Evolutionary conservation across 495 filamentous ascomycete species (phyloP).

Genomic region (Hapsidospora chrysogenum): DNA sequence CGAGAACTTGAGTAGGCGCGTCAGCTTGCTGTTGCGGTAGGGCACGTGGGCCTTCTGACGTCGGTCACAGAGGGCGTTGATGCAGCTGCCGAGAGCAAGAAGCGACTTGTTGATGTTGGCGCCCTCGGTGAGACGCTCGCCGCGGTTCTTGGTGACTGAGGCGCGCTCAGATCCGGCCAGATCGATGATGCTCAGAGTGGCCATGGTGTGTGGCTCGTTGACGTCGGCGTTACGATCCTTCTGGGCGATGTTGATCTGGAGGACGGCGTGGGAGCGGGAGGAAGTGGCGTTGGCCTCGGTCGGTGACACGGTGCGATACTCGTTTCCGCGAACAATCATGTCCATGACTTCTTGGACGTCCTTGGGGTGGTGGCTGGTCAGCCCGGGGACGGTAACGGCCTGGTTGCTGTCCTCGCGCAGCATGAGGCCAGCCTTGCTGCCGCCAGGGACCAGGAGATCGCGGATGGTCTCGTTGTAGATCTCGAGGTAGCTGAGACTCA

Average conservation of each 20-base stretch:
- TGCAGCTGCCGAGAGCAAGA: slow-evolving; percentile 88
- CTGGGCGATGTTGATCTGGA: slow-evolving; percentile 91
- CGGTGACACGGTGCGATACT: slow-evolving; percentile 87
- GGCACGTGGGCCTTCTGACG: slow-evolving; percentile 88
- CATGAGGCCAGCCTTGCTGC: slow-evolving; percentile 76
- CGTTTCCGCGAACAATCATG: slow-evolving; percentile 93
- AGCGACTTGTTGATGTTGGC: slow-evolving; percentile 99
- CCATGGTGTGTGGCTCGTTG: slow-evolving; percentile 94
- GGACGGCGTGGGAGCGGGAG: slow-evolving; percentile 92
- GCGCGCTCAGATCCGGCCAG: slow-evolving; percentile 91
- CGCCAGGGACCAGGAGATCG: slow-evolving; percentile 75
- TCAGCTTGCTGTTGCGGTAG: slow-evolving; percentile 96
- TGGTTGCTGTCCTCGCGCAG: slow-evolving; percentile 90
- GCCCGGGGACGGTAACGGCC: slow-evolving; percentile 77
- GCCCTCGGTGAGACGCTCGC: slow-evolving; percentile 79
- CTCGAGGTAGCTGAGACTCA: slow-evolving; percentile 90
- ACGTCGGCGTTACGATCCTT: slow-evolving; percentile 87
- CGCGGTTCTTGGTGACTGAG: slow-evolving; percentile 91
- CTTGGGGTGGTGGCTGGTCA: slow-evolving; percentile 78
- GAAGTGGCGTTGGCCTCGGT: slow-evolving; percentile 97
- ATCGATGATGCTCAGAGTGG: slow-evolving; percentile 95
- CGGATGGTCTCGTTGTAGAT: slow-evolving; percentile 99
- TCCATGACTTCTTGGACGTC: slow-evolving; percentile 93
- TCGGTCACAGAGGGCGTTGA: slow-evolving; percentile 94
- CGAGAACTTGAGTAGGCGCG: slow-evolving; percentile 89